Base-by-base conservation (phyloP, 83 land plant species). In the Picea abies region DNA sequence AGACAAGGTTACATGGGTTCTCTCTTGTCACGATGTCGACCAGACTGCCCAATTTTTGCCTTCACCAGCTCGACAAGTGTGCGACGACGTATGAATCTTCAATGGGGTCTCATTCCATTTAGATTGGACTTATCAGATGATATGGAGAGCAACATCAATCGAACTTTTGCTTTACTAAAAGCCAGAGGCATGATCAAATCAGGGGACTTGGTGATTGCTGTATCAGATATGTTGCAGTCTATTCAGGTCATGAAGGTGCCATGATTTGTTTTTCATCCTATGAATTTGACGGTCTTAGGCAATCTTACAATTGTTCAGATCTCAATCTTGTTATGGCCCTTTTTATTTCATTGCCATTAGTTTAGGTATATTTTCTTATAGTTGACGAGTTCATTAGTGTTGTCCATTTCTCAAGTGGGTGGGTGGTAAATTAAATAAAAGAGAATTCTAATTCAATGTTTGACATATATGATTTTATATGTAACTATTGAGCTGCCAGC, bases 1-100 rank as follows among this genome's bases (percentile, higher is more conserved):
- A 89, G 84, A 37, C 81, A 67, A 22, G 96, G 96, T 5, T 79
- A 85, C 37, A 90, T 94, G 96, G 95, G 93, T 3, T 89, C 94
- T 5, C 95, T 94, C 19, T 82, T 94, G 37, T 94, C 96, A 17
- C 70, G 95, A 8, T 81, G 82, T 69, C 90, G 94, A 17, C 96
- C 96, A 7, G 87, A 92, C 69, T 83, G 93, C 75, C 93, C 95
- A 16, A 90, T 94, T 47, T 94, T 92, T 87, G 96, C 96, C 12
- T 94, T 94, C 83, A 94, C 95, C 0, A 81, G 84, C 68, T 73
- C 88, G 44, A 80, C 76, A 39, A 66, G 82, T 72, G 89, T 91
- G 68, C 60, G 95, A 73, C 89, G 82, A 64, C 76, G 85, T 35
- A 25, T 94, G 87, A 94, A 90, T 83, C 76, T 94, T 81, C 90